Evolutionary conservation across 164 flowering plant species (phyloP).

Genomic region (Dillenia suffruticosa): DNA sequence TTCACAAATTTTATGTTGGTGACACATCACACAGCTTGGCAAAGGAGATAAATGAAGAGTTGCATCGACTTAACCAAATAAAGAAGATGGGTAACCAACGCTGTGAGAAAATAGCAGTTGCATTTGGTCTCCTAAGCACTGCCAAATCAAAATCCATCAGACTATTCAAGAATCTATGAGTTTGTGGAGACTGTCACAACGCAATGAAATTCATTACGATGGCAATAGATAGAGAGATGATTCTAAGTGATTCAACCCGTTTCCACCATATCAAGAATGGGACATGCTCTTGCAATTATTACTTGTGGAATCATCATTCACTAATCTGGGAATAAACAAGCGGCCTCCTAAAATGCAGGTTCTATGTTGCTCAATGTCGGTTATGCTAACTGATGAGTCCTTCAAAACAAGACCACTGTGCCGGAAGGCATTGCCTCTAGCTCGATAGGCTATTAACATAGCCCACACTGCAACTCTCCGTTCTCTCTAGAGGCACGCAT

Average conservation of each 20-base stretch:
- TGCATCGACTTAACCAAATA: conserved; percentile 44
- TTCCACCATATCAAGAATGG: conserved; percentile 76
- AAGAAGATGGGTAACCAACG: too few species aligned
- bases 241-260: conserved; percentile 68
- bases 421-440: too few species aligned
- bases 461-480: too few species aligned
- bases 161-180: conserved; percentile 70
- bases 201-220: conserved; percentile 58
- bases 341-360: too few species aligned
- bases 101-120: conserved; percentile 80
- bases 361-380: too few species aligned
- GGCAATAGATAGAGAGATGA: conserved; percentile 52
- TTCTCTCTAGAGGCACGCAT: too few species aligned
- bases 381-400: too few species aligned
- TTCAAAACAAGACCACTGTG: too few species aligned
- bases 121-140: conserved; percentile 65
- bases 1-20: conserved; percentile 72
- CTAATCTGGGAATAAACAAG: background rate
- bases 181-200: conserved; percentile 80
- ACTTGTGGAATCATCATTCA: conserved; percentile 48
- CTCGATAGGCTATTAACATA: too few species aligned
- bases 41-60: conserved; percentile 45
- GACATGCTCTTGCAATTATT: conserved; percentile 71
- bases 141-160: conserved; percentile 45
- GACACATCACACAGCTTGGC: conserved; percentile 70